A percentile compares a stretch with the other conserved stretches of the same genome.
phyloP scores from a whole-genome alignment of 2,329 filamentous ascomycete genomes.

The Colletotrichum cuscutae region DNA sequence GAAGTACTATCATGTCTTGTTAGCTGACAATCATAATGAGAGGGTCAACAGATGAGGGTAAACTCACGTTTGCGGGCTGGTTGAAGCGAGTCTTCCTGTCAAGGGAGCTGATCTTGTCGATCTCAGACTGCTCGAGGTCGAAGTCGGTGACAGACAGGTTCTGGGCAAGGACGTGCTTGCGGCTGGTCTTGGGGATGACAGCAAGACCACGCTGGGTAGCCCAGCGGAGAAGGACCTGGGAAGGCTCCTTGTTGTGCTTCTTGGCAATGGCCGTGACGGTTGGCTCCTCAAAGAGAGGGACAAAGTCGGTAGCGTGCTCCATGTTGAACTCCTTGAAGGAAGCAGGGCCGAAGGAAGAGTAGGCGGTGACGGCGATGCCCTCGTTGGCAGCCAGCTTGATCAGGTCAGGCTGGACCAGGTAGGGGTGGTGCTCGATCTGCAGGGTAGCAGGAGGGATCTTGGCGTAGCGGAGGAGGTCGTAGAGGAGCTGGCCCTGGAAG shows the following conservation, averaged over 20 bases:
- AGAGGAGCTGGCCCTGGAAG: slow-evolving; percentile 81
- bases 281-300: slow-evolving; percentile 77
- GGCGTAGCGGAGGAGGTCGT: slow-evolving; percentile 83
- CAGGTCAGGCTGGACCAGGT: slow-evolving; percentile 80
- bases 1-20: slow-evolving; percentile 59
- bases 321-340: slow-evolving; percentile 83
- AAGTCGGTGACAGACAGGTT: slow-evolving; percentile 76
- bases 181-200: slow-evolving; percentile 83
- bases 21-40: neutral
- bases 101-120: slow-evolving; percentile 73
- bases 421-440: slow-evolving; percentile 92
- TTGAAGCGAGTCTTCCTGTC: slow-evolving; percentile 79
- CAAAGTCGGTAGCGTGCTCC: slow-evolving; percentile 71
- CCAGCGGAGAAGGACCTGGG: slow-evolving; percentile 88
- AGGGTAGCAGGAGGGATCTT: slow-evolving; percentile 79
- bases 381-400: slow-evolving; percentile 75
- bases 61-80: slow-evolving; percentile 75
- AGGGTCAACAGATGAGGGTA: no score
- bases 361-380: slow-evolving; percentile 81
- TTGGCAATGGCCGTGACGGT: slow-evolving; percentile 72
- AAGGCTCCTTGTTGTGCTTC: slow-evolving; percentile 78
- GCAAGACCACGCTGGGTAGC: slow-evolving; percentile 84
- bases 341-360: slow-evolving; percentile 85
- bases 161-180: slow-evolving; percentile 62
- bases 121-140: slow-evolving; percentile 72